Evolutionary conservation across 1,284 basidiomycete genomes (phyloP).

Genomic region (Austroboletus novae-zelandiae): DNA sequence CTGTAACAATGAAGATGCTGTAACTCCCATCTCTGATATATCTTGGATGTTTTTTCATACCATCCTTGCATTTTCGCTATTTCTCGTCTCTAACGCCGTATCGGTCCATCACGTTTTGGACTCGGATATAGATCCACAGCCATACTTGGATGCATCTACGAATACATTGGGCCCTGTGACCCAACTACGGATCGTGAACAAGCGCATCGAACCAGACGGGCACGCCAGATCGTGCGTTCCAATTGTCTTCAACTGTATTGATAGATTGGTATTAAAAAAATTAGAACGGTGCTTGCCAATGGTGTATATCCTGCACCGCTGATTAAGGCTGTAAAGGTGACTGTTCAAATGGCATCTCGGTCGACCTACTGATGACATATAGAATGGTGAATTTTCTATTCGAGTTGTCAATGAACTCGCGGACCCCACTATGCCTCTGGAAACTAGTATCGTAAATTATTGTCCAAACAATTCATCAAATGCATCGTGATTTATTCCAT

Average conservation of each 20-base stretch:
- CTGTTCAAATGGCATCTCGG: background rate
- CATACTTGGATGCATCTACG: background rate
- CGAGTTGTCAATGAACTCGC: constrained; percentile 28
- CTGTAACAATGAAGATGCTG: no score
- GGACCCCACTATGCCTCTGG: constrained; percentile 25
- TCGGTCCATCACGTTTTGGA: background rate
- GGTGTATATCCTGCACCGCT: constrained; percentile 15
- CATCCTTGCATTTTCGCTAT: constrained; percentile 11
- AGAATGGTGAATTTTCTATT: constrained; percentile 13
- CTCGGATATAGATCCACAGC: background rate
- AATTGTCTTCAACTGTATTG: background rate
- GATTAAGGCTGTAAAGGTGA: constrained; percentile 15
- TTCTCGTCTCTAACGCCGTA: constrained; percentile 8
- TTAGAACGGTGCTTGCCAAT: constrained; percentile 12
- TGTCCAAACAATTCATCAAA: background rate
- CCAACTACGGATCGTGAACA: constrained; percentile 19
- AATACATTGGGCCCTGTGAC: background rate
- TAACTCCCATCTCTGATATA: no score
- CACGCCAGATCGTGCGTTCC: constrained; percentile 22
- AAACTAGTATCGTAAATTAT: constrained; percentile 29
- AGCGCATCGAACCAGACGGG: constrained; percentile 28
- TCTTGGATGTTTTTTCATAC: constrained; percentile 9
- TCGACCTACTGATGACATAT: constrained; percentile 12
- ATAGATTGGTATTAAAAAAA: background rate
- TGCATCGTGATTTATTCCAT: background rate